These are phyloP conservation scores for Lactarius sp. DNA, from an alignment of 768 basidiomycete species.

Conservation along the genomic window DNA sequence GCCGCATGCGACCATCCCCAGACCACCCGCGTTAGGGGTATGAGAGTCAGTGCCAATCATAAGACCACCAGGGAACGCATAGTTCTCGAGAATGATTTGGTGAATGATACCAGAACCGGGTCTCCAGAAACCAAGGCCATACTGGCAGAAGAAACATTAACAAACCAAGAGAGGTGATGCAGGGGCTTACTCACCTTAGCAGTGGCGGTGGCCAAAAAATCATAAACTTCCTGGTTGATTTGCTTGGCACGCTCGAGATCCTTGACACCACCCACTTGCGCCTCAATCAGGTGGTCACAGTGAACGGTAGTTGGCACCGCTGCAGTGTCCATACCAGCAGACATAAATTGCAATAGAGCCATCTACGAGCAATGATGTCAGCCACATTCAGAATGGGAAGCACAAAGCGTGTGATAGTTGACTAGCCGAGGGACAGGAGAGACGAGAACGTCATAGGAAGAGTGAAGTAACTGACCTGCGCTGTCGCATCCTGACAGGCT, in stretches of 20 bases:
- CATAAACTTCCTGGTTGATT: slow-evolving; percentile 98
- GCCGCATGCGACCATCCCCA: slow-evolving; percentile 99
- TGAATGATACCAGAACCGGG: slow-evolving; percentile 99
- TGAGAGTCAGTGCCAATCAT: slow-evolving; percentile 99
- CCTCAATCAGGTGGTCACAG: slow-evolving; percentile 99
- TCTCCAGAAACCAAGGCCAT: slow-evolving; percentile 99
- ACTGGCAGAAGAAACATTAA: slow-evolving; percentile 41
- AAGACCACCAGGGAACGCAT: slow-evolving; percentile 97
- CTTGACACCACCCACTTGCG: slow-evolving; percentile 88
- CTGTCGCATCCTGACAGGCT: slow-evolving; percentile 88
- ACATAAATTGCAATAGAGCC: slow-evolving; percentile 99
- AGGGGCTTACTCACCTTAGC: slow-evolving; percentile 58
- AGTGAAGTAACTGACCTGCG: slow-evolving; percentile 42
- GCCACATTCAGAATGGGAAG: background rate
- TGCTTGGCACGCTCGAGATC: slow-evolving; percentile 89
- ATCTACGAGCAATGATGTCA: slow-evolving; percentile 50
- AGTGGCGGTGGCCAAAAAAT: slow-evolving; percentile 96
- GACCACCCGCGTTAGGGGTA: slow-evolving; percentile 98
- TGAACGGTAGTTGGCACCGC: slow-evolving; percentile 98
- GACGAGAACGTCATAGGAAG: background rate
- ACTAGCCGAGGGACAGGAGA: background rate
- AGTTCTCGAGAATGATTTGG: slow-evolving; percentile 99
- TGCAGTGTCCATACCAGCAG: slow-evolving; percentile 95
- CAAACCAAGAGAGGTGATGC: background rate
- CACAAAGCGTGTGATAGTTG: background rate